Conservation (phyloP, 164 flowering plant genomes). For the Piper longum region DNA sequence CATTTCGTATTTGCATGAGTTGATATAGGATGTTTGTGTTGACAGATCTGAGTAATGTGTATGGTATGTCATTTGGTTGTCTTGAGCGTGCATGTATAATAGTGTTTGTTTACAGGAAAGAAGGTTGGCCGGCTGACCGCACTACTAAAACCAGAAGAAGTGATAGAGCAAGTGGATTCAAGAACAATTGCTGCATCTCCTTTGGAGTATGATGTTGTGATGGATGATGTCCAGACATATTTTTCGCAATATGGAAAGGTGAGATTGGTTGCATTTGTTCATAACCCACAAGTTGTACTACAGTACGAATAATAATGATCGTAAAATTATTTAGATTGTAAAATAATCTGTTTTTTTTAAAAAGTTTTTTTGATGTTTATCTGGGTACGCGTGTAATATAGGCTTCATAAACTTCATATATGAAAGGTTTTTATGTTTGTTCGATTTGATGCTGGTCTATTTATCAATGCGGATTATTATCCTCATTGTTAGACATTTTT, state of each 20-base stretch:
- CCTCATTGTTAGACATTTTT: background rate
- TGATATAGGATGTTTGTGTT: background rate
- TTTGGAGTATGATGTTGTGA: slow-evolving; percentile 39
- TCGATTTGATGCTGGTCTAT: too few species aligned
- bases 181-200: slow-evolving; percentile 82
- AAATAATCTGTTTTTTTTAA: too few species aligned
- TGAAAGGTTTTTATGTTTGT: too few species aligned
- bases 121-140: slow-evolving; percentile 62
- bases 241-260: slow-evolving; percentile 72
- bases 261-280: background rate
- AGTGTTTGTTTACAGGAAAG: slow-evolving; percentile 25
- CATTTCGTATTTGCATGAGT: too few species aligned
- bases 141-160: slow-evolving; percentile 57
- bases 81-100: background rate
- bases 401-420: too few species aligned
- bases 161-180: slow-evolving; percentile 67
- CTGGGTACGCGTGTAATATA: too few species aligned
- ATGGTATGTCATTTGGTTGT: background rate
- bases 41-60: too few species aligned
- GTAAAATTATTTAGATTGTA: too few species aligned
- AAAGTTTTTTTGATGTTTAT: too few species aligned
- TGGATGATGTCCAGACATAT: slow-evolving; percentile 67
- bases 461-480: background rate
- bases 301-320: too few species aligned
- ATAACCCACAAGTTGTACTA: too few species aligned